Evolutionary conservation across 768 basidiomycete genomes (phyloP), one percentile per base, ranked within the genome.

Genomic region (Termitomyces bulborhizus): DNA sequence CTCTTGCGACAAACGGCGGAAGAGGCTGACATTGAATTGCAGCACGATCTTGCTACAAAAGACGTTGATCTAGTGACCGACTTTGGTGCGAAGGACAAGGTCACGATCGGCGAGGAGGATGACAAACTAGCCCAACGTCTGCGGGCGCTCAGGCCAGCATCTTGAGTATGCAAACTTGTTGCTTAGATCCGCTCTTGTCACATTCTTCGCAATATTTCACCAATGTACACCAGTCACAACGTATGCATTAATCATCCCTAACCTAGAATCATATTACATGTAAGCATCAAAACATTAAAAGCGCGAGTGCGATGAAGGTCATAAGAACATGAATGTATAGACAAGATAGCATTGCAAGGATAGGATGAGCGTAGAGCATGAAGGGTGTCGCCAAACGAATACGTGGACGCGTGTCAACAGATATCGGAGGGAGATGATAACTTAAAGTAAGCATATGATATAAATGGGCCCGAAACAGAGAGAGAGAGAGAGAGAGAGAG

Each of bases 1-100:
- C 83, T 98, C 24, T 78, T 99, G 77, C 83, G 87, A 54, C 93
- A 95, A 71, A 94, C 92, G 21, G 97, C 97, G 4, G 97, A 98
- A 67, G 96, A 99, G 69, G 93, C 93, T 24, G 89, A 98, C 60
- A 89, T 99, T 56, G 93, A 99, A 68, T 72, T 97, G 26, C 87
- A 93, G 68, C 97, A 98, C 53, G 93, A 94, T 65, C 78, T 98
- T 31, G 83, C 86, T 18, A 71, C 79, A 46, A 84, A 82, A 63
- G 80, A 85, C 63, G 67, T 84, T 34, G 71, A 76, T 9, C 70
- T 76, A 43, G 81, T 92, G 9, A 76, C 87, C 0, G 84, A 86
- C 55, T 66, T 87, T 2, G 59, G 67, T 40, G 71, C 75, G 34
- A 71, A 76, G 62, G 83, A 85, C 60, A 76, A 72, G 43, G 63